Evolutionary conservation across 1,139 yeast genomes (phyloP).

Genomic region (Magnusiomyces tetraspermus): DNA sequence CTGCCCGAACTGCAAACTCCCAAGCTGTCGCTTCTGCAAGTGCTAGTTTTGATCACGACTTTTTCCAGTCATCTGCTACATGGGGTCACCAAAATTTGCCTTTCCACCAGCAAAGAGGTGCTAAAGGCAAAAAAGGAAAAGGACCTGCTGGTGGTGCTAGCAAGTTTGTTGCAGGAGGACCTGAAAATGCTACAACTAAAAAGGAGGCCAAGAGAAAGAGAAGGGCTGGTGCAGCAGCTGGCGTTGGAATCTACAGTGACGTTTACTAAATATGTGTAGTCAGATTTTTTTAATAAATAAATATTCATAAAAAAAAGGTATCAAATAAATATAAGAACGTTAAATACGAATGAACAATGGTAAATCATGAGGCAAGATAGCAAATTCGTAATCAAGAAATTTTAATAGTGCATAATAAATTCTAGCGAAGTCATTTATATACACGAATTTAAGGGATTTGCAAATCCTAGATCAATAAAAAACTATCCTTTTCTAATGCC

Average conservation of each 20-base stretch:
- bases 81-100: constrained; percentile 60
- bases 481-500: too few species aligned
- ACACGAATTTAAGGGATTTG: too few species aligned
- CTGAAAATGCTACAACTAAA: neutral
- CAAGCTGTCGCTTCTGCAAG: constrained; percentile 47
- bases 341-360: too few species aligned
- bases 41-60: constrained; percentile 72
- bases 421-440: too few species aligned
- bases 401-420: too few species aligned
- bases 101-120: constrained; percentile 53
- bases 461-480: too few species aligned
- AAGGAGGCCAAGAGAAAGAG: constrained; percentile 57
- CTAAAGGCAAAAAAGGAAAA: constrained; percentile 44
- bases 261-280: constrained; percentile 6
- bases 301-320: too few species aligned
- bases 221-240: constrained; percentile 17
- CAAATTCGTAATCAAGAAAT: too few species aligned
- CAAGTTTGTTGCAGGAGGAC: constrained; percentile 33
- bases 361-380: too few species aligned
- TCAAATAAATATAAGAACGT: too few species aligned
- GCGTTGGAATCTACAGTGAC: constrained; percentile 13
- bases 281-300: too few species aligned
- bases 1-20: constrained; percentile 30
- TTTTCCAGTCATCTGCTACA: constrained; percentile 58
- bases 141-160: too few species aligned